Evolutionary conservation across 2,329 filamentous ascomycete species (phyloP).

Genomic region (Cladosporium velox): DNA sequence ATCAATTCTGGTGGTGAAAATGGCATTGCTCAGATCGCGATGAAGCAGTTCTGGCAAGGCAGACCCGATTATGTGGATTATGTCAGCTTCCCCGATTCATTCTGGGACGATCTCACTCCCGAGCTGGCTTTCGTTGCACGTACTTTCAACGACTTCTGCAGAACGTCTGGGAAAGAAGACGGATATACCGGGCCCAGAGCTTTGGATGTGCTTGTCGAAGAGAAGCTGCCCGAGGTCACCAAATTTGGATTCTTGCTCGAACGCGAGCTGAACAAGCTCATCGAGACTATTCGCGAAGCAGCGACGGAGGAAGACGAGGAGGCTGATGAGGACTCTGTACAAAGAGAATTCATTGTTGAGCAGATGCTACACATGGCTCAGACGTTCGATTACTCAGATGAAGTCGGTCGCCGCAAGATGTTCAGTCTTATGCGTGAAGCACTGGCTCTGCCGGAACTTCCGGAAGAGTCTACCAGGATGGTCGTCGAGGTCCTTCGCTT

Average conservation of each 20-base stretch:
- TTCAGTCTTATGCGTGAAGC: constrained; percentile 85
- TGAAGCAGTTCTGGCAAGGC: constrained; percentile 95
- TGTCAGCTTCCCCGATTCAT: constrained; percentile 67
- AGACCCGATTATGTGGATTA: constrained; percentile 78
- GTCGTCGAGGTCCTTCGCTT: constrained; percentile 78
- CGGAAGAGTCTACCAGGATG: constrained; percentile 89
- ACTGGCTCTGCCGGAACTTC: constrained; percentile 80
- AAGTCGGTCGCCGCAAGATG: constrained; percentile 94
- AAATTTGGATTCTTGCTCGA: constrained; percentile 86
- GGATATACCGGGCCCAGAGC: constrained; percentile 63
- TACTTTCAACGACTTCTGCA: constrained; percentile 93
- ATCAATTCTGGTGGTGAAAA: constrained; percentile 86
- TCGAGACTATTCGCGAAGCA: constrained; percentile 63
- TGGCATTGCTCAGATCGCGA: constrained; percentile 88
- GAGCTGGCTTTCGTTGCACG: constrained; percentile 88
- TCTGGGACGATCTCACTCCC: constrained; percentile 78
- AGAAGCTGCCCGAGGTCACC: constrained; percentile 93
- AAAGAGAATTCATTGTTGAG: constrained; percentile 93
- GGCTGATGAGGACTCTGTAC: constrained; percentile 77
- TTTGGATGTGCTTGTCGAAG: constrained; percentile 75
- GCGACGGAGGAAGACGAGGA: constrained; percentile 61
- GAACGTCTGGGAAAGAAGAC: constrained; percentile 58
- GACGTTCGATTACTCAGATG: constrained; percentile 95
- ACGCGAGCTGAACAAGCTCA: constrained; percentile 70
- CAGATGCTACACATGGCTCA: constrained; percentile 90